Conservation (phyloP, 2,329 filamentous ascomycete species). For the Colletotrichum australisinense region DNA sequence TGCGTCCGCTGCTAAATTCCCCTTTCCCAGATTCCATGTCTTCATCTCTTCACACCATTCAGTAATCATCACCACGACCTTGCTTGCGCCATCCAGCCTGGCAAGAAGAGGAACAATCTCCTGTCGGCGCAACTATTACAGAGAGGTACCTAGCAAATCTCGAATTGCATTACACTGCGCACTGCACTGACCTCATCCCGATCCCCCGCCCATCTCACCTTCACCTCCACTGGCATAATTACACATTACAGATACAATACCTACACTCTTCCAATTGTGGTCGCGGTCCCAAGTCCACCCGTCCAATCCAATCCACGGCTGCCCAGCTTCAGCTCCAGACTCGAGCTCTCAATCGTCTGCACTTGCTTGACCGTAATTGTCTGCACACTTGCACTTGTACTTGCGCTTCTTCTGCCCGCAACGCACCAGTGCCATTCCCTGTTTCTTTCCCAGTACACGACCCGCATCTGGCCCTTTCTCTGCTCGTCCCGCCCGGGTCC, state of each 20-base stretch:
- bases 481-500: conserved; percentile 7
- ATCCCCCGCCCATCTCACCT: conserved; percentile 8
- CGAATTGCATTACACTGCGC: background rate
- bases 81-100: background rate
- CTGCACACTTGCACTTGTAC: background rate
- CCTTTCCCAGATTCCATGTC: no score
- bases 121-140: background rate
- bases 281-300: background rate
- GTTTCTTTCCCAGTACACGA: background rate
- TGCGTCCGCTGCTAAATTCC: background rate
- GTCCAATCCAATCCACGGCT: background rate
- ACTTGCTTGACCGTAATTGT: background rate
- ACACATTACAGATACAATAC: conserved; percentile 10
- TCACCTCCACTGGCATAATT: conserved; percentile 26
- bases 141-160: background rate
- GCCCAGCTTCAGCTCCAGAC: background rate
- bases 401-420: background rate
- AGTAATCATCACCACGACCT: background rate
- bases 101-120: background rate
- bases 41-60: background rate
- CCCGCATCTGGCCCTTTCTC: background rate
- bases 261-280: conserved; percentile 7
- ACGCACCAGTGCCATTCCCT: background rate
- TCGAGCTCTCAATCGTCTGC: background rate
- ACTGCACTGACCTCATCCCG: conserved; percentile 29